Percentiles rank a stretch among this genome's conserved stretches.
Conservation (phyloP, 164 flowering plant genomes). For the Umbilicus rupestris region DNA sequence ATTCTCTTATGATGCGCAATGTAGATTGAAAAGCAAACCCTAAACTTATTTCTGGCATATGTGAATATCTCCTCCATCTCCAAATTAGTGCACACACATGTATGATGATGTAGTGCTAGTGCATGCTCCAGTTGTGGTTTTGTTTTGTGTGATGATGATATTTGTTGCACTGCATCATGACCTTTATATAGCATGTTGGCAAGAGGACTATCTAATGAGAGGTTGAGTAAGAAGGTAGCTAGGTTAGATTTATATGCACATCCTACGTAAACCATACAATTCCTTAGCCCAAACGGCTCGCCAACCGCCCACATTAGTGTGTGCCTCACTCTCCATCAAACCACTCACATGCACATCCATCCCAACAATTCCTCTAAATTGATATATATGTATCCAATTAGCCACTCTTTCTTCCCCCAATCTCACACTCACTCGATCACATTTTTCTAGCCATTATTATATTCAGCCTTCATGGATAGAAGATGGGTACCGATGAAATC, state of each 20-base stretch:
- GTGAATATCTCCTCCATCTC: too few species aligned
- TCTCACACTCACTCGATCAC: neutral
- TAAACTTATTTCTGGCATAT: too few species aligned
- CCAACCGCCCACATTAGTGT: conserved; percentile 30
- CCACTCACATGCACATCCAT: neutral
- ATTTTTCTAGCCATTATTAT: neutral
- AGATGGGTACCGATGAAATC: conserved; percentile 18
- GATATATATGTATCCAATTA: too few species aligned
- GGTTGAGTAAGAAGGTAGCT: neutral
- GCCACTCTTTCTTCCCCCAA: neutral
- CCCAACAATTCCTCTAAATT: too few species aligned
- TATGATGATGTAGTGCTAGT: too few species aligned
- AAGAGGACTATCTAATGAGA: neutral
- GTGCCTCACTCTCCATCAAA: conserved; percentile 2
- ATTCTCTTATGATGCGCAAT: conserved; percentile 4
- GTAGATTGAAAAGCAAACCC: neutral
- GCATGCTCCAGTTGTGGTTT: too few species aligned
- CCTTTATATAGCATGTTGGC: too few species aligned
- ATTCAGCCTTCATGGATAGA: conserved; percentile 12
- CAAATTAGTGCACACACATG: too few species aligned
- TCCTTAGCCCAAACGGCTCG: conserved; percentile 31
- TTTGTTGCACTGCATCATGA: neutral
- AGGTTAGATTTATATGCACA: conserved; percentile 5
- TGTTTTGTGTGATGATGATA: neutral
- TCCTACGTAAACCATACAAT: conserved; percentile 9